Base-by-base conservation (phyloP, 805 yeast species). In the Candida insectalens region DNA sequence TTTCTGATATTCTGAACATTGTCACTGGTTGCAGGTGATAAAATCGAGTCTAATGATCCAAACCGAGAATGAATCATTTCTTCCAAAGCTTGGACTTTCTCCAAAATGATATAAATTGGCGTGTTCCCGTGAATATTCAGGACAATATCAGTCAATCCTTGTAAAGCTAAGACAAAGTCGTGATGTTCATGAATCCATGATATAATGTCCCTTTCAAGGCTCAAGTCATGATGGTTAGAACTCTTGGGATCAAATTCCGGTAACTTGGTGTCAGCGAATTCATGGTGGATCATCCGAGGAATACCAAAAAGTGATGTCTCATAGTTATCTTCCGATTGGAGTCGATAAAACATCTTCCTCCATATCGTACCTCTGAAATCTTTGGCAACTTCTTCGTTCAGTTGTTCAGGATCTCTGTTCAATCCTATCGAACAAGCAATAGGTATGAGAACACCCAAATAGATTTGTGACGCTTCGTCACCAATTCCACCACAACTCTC, bases 381-480 rank as follows among this genome's bases (percentile, higher is more conserved):
- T 35, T 46, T 58, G 12, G 39, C 33, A 8, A 37, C 30, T 5
- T 34, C 31, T 2, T 30, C 22, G 7, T 30, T 12, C 1, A 36
- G 6, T n/a, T 48, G 49, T 29, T 62, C 67, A 1, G 87, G 85
- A 41, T 79, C 87, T 43, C 85, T 62, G 48, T 79, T 77, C 18
- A 79, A 48, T 0, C 87, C 88, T 41, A 78, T 64, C 25, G 78
- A 65, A 35, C 71, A 63, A 0, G 79, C 83, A 80, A 79, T 74
- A 45, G 77, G 83, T 12, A 76, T 55, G 20, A 76, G 59, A 54
- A 74, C 64, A 1, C 78, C 74, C 10, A 69, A 50, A 35, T 70
- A 66, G 6, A 74, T 67, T 44, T 68, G 76, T 2, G 75, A 65
- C 32, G 71, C 73, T 28, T 76, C 78, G 36, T 73, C 77, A 45